Conservation (phyloP, 1,284 basidiomycete genomes). For the Boletellus deceptivus region DNA sequence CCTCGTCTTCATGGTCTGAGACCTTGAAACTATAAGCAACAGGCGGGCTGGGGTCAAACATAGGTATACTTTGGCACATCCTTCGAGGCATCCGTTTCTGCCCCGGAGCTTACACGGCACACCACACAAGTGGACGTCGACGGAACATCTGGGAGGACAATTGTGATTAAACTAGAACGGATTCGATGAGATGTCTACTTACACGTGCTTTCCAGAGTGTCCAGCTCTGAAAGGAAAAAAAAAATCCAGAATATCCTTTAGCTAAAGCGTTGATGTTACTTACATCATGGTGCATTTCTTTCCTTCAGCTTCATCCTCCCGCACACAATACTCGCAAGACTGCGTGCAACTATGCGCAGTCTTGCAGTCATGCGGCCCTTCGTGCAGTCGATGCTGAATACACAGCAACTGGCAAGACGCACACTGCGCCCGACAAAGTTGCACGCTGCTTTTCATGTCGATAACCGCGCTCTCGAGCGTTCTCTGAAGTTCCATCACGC, state of each 20-base stretch:
- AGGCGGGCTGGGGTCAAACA: background rate
- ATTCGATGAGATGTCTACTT: constrained; percentile 14
- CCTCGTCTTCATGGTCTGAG: constrained; percentile 42
- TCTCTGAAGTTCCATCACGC: constrained; percentile 46
- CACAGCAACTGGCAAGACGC: constrained; percentile 47
- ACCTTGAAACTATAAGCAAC: constrained; percentile 34
- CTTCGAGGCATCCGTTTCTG: constrained; percentile 45
- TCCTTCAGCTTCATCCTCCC: constrained; percentile 13
- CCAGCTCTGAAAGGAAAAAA: constrained; percentile 40
- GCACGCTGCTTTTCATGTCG: constrained; percentile 44
- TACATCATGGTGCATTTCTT: constrained; percentile 44
- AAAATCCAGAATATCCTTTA: background rate
- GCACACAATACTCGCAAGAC: constrained; percentile 43
- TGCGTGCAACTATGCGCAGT: constrained; percentile 46
- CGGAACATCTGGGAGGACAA: background rate
- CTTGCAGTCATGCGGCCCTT: constrained; percentile 44
- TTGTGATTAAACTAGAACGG: background rate
- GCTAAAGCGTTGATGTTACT: constrained; percentile 16
- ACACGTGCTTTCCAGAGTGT: constrained; percentile 54
- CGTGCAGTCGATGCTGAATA: constrained; percentile 44
- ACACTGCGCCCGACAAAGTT: constrained; percentile 50
- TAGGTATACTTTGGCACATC: constrained; percentile 44
- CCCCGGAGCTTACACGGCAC: constrained; percentile 39
- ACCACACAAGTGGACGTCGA: constrained; percentile 46
- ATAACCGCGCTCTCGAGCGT: constrained; percentile 40